Base-by-base conservation (phyloP, 2,329 filamentous ascomycete species). In the Thielaviopsis euricoi region DNA sequence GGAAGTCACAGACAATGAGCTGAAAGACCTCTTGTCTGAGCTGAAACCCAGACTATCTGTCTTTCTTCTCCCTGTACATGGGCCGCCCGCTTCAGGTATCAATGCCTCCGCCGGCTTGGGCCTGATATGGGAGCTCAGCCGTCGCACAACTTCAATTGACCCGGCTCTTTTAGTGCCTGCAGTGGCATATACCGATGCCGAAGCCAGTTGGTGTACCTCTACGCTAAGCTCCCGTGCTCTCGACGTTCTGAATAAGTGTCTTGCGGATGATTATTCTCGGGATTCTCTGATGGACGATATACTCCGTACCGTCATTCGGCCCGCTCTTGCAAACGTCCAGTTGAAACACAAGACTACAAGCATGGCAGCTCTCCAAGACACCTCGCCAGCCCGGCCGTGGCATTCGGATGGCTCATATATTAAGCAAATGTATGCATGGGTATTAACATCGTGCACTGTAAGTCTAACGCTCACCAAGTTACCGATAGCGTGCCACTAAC, bases 361-460 rank as follows among this genome's bases (percentile, higher is more conserved):
- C 22, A n/a, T 56, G 15, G 48, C 55, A 10, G n/a, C 55, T 7
- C 55, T 56, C 13, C 55, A 50, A 13, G 55, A 56, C 26, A 46
- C 22, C 23, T 56, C 37, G 37, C 61, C 63, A 23, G 62, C 43
- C 46, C 26, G 33, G 25, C 55, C 58, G 2, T 58, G 53, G 29
- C 22, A 57, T 49, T 64, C 61, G 21, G 49, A 15, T n/a, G 37
- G 15, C 17, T 22, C 53, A 40, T 22, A 58, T 23, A 26, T 62
- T 37, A 56, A 61, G n/a, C n/a, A 53, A 21, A 25, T 52, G 50
- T 23, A 50, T 29, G 12, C 15, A 17, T 56, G 51, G 61, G 62
- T 63, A 48, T 65, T 60, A n/a, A 37, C 43, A 10, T 51, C 46
- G 13, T 52, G 58, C 46, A 37, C 51, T 22, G 58, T 60, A 57